Conservation (phyloP, 2,329 filamentous ascomycete species). For the Xylaria sp. region DNA sequence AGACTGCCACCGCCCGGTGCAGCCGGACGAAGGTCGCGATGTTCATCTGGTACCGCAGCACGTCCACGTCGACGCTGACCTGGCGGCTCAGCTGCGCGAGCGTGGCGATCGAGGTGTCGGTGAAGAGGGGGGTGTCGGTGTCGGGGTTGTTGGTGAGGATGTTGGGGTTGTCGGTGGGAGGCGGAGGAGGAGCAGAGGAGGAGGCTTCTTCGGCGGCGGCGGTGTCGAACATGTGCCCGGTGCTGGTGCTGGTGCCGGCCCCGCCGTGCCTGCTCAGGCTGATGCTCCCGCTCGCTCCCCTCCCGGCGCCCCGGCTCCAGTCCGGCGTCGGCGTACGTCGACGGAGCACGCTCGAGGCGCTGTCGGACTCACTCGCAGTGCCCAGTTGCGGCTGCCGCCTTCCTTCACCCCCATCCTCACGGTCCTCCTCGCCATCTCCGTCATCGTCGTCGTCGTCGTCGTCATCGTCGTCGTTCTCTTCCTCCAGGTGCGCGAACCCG, state of each 20-base stretch:
- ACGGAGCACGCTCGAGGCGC: constrained; percentile 16
- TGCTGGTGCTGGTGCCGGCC: neutral
- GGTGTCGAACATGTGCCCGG: neutral
- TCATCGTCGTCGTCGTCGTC: constrained; percentile 16
- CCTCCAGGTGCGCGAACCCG: constrained; percentile 76
- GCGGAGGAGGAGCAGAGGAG: constrained; percentile 2
- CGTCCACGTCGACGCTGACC: constrained; percentile 72
- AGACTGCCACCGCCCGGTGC: constrained; percentile 77
- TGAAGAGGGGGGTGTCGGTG: constrained; percentile 29
- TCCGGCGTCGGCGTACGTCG: neutral
- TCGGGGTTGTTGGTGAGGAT: neutral
- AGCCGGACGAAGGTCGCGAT: constrained; percentile 84
- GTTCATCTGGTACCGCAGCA: constrained; percentile 84
- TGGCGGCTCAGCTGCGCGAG: constrained; percentile 61
- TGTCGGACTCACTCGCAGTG: constrained; percentile 14
- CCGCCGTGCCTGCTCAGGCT: constrained; percentile 36
- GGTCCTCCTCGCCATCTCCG: constrained; percentile 16
- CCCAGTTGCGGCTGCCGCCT: constrained; percentile 4
- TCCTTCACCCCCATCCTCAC: constrained; percentile 11
- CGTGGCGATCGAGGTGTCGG: constrained; percentile 55
- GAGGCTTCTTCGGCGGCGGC: constrained; percentile 3
- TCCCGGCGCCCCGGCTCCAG: neutral
- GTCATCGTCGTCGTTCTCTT: constrained; percentile 47
- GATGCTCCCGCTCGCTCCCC: constrained; percentile 45
- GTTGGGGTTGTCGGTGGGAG: neutral